A percentile compares a stretch with the other conserved stretches of the same genome.
These are phyloP conservation scores for Thielaviopsis populi DNA, from an alignment of 2,329 filamentous ascomycete genomes.

Conservation along the genomic window DNA sequence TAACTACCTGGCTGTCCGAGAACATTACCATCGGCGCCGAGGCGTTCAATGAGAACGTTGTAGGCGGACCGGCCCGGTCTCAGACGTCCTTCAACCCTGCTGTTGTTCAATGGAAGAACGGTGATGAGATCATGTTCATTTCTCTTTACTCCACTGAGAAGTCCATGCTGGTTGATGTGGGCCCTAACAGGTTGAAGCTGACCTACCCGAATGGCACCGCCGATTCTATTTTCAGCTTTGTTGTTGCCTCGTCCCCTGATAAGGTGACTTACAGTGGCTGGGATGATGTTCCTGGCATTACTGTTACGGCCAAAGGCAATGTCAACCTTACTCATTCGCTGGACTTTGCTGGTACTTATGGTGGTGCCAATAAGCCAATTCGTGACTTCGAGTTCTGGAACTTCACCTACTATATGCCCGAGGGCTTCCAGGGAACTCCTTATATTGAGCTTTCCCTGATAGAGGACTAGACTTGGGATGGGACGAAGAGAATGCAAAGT, in stretches of 20 bases:
- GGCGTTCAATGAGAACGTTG: slow-evolving; percentile 38
- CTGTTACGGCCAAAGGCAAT: slow-evolving; percentile 32
- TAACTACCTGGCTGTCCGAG: slow-evolving; percentile 41
- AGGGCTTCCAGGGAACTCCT: slow-evolving; percentile 19
- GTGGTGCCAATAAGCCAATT: slow-evolving; percentile 23
- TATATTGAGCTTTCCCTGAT: slow-evolving; percentile 10
- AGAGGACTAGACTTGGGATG: background rate
- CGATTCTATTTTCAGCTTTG: slow-evolving; percentile 34
- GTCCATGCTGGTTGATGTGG: slow-evolving; percentile 28
- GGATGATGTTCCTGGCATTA: slow-evolving; percentile 34
- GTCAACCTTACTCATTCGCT: slow-evolving; percentile 28
- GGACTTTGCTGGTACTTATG: slow-evolving; percentile 29
- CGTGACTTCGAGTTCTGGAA: slow-evolving; percentile 34
- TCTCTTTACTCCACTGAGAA: slow-evolving; percentile 28
- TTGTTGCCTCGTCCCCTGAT: slow-evolving; percentile 32
- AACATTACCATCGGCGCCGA: slow-evolving; percentile 46
- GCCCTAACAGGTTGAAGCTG: slow-evolving; percentile 31
- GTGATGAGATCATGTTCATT: slow-evolving; percentile 23
- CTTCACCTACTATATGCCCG: slow-evolving; percentile 29
- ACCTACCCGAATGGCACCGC: slow-evolving; percentile 39
- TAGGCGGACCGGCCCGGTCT: slow-evolving; percentile 40
- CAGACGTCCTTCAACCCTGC: slow-evolving; percentile 42
- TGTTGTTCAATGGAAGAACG: slow-evolving; percentile 42
- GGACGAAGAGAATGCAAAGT: background rate
- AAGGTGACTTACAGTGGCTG: slow-evolving; percentile 31